Conservation (phyloP, 495 filamentous ascomycete species). For the Chlorociboria aeruginascens region DNA sequence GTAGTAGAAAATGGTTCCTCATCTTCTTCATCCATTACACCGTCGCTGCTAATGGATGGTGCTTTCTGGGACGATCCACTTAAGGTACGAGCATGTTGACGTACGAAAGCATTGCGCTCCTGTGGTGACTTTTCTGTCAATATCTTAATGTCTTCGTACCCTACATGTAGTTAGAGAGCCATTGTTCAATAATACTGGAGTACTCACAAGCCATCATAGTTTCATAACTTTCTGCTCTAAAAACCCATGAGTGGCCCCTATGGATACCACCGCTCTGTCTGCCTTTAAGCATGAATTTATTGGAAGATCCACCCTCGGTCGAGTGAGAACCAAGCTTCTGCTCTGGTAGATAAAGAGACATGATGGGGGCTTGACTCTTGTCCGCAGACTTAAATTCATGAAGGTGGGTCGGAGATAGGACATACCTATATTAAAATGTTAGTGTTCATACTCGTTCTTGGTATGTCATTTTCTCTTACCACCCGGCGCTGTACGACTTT, state of each 20-base stretch:
- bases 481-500: conserved; percentile 72
- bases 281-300: conserved; percentile 96
- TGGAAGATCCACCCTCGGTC: conserved; percentile 70
- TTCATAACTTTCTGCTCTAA: conserved; percentile 87
- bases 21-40: conserved; percentile 69
- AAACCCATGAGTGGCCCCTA: conserved; percentile 94
- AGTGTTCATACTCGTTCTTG: neutral
- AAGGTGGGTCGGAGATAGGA: conserved; percentile 88
- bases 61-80: conserved; percentile 53
- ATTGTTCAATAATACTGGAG: neutral
- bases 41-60: conserved; percentile 55
- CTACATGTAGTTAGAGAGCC: too few species aligned
- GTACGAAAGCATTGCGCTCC: conserved; percentile 77
- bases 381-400: conserved; percentile 94
- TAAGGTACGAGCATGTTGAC: conserved; percentile 60
- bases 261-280: conserved; percentile 89
- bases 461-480: conserved; percentile 42
- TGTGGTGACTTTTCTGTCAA: conserved; percentile 83
- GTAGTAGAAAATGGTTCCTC: conserved; percentile 68
- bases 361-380: conserved; percentile 58
- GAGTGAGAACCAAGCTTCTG: conserved; percentile 94
- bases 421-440: conserved; percentile 56
- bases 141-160: conserved; percentile 80
- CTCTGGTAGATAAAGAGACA: conserved; percentile 90
- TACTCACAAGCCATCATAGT: conserved; percentile 65